phyloP scores from a whole-genome alignment of 2,329 filamentous ascomycete genomes.

The Leptosphaerulina australis region DNA sequence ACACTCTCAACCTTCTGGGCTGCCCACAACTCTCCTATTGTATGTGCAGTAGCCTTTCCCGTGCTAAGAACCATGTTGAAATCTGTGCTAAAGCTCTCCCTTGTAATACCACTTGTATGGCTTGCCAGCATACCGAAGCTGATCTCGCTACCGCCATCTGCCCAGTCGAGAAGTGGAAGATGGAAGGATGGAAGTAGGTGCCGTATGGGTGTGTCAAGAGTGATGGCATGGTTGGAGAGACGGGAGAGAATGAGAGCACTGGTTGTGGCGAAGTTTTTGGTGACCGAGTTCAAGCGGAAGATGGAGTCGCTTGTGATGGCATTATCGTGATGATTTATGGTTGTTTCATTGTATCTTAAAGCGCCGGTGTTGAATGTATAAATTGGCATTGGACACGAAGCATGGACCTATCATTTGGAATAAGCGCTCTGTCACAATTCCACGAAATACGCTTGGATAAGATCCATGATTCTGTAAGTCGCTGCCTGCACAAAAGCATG shows the following conservation, averaged over 20 bases:
- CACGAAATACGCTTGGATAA: too few relatives aligned
- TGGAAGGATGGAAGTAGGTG: constrained; percentile 31
- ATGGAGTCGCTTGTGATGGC: constrained; percentile 38
- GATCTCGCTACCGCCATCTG: constrained; percentile 41
- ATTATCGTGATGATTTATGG: constrained; percentile 5
- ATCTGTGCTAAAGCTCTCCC: constrained; percentile 39
- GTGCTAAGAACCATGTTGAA: constrained; percentile 37
- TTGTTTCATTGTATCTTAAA: constrained; percentile 42
- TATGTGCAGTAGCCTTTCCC: constrained; percentile 32
- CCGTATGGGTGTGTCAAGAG: constrained; percentile 33
- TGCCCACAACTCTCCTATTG: constrained; percentile 38
- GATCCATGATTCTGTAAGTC: too few relatives aligned
- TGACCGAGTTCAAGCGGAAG: constrained; percentile 39
- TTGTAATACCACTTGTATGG: constrained; percentile 37
- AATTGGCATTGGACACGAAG: constrained; percentile 26
- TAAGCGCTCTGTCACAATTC: too few relatives aligned
- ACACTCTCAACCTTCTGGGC: constrained; percentile 26
- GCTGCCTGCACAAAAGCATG: too few relatives aligned
- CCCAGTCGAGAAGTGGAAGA: constrained; percentile 35
- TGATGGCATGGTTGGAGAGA: constrained; percentile 15
- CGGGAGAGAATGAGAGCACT: constrained; percentile 27
- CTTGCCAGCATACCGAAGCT: constrained; percentile 42
- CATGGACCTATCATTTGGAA: constrained; percentile 32
- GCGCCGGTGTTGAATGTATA: constrained; percentile 38
- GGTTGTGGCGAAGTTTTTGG: constrained; percentile 37